Evolutionary conservation across 2,329 filamentous ascomycete species (phyloP).

Genomic region (Penicillium sp.): DNA sequence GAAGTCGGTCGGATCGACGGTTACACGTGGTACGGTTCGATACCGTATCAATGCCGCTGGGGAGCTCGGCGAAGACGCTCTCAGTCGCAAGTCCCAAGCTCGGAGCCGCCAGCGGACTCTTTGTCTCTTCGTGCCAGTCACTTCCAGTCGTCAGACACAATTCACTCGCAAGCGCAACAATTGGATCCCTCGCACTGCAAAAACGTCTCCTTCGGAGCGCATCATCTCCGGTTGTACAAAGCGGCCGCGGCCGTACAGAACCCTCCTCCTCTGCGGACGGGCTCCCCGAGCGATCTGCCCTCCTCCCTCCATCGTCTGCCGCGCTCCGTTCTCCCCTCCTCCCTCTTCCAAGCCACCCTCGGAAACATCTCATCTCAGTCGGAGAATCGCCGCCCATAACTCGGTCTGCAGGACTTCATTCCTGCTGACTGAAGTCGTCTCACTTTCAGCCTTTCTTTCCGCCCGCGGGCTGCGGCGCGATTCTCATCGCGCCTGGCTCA

Average conservation of each 20-base stretch:
- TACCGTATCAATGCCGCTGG: neutral
- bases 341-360: conserved; percentile 7
- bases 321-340: conserved; percentile 11
- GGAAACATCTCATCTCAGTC: conserved; percentile 15
- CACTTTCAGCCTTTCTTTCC: conserved; percentile 9
- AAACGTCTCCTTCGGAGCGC: no score
- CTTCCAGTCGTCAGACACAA: conserved; percentile 7
- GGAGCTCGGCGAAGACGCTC: conserved; percentile 15
- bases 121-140: conserved; percentile 1
- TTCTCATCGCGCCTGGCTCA: conserved; percentile 21
- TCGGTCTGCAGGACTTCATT: conserved; percentile 16
- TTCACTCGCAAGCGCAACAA: neutral
- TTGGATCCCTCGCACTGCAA: neutral
- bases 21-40: conserved; percentile 4
- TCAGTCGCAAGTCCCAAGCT: conserved; percentile 16
- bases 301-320: conserved; percentile 16
- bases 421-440: conserved; percentile 18
- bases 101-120: conserved; percentile 3
- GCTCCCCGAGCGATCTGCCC: conserved; percentile 15
- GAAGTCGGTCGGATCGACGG: neutral
- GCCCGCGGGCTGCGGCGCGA: conserved; percentile 23
- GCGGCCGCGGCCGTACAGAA: no score
- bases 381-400: conserved; percentile 6
- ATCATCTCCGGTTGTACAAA: no score
- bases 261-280: conserved; percentile 14